Evolutionary conservation across 192 early-diverging fungal genomes (phyloP).

Genomic region (Dissophora globulifera): DNA sequence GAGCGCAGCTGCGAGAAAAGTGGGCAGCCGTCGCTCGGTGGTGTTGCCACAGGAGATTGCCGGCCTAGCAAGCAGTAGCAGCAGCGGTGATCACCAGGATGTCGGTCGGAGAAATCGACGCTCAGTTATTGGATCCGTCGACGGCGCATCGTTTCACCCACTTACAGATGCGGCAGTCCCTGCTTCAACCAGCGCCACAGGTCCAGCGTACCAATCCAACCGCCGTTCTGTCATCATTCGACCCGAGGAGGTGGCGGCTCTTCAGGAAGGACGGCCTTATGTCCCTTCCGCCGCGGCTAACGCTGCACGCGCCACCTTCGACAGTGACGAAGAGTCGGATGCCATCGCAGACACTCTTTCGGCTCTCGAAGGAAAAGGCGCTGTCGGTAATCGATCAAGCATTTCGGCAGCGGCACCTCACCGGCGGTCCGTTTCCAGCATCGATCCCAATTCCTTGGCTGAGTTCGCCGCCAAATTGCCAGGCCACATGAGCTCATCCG

Average conservation of each 20-base stretch:
- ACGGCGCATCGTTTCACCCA: not conserved
- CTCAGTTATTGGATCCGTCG: not conserved
- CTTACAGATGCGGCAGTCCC: not conserved
- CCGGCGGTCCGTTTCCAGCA: conserved; percentile 20
- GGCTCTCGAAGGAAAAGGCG: conserved; percentile 45
- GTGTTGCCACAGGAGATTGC: conserved; percentile 21
- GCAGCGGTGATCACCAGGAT: conserved; percentile 9
- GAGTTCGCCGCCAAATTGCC: conserved; percentile 45
- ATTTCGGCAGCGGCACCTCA: conserved; percentile 23
- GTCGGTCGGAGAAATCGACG: conserved; percentile 8
- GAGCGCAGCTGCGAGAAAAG: conserved; percentile 7
- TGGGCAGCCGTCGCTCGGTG: conserved; percentile 33
- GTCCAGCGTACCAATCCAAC: conserved; percentile 19
- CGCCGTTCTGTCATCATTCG: conserved; percentile 51
- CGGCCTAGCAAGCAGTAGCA: not conserved
- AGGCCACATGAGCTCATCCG: conserved; percentile 39
- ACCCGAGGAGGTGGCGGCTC: conserved; percentile 37
- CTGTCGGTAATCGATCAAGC: conserved; percentile 27
- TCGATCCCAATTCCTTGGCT: conserved; percentile 31
- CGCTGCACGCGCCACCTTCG: conserved; percentile 11
- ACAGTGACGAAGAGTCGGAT: conserved; percentile 37
- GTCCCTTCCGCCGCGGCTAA: conserved; percentile 16
- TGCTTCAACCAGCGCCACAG: not conserved
- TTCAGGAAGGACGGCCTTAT: conserved; percentile 43
- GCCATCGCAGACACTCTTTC: conserved; percentile 47